Evolutionary conservation across 2,329 filamentous ascomycete genomes (phyloP), one percentile per base, ranked within the genome.

Genomic region (Penicillium polonicum): DNA sequence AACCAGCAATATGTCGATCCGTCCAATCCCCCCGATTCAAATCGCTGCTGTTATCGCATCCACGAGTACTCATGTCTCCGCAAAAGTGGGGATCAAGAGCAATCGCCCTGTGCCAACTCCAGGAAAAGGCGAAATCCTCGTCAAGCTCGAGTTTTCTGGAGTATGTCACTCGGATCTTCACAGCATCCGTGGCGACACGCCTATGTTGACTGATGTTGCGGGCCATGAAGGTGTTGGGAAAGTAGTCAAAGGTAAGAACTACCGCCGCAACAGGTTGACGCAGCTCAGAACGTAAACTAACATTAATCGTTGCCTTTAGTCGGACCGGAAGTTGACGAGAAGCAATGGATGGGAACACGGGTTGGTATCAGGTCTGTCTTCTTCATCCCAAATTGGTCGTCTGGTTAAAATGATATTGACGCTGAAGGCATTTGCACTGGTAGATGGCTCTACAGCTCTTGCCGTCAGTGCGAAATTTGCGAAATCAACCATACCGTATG

Each of bases 101-200:
- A 66, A 65, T 25, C 63, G 65, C 5, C 66, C 71, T 3, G 69
- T 80, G 2, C 74, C 78, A 19, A 61, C 62, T 6, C 78, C 78
- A 0, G 63, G 63, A 5, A 59, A 72, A 1, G 72, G 75, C 4
- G 76, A 80, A 55, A 58, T 80, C n/a, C 71, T 80, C 15, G 71
- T 80, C 39, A 79, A 80, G 57, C 68, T 80, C 10, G 78, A 80
- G 59, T 80, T 69, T 62, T 79, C 76, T 0, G 78, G 78, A 0
- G 76, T 80, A 25, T 80, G 78, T 51, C 78, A 80, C 66, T 79
- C 78, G 1, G 79, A 80, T 65, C 74, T 79, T 55, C 75, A 76
- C 57, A 79, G 78, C 58, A 74, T 80, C 6, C 72, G 72, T 12
- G 75, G 75, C 8, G 72, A 77, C 63, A 70, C 77, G 60, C 64